Evolutionary conservation across 1,284 basidiomycete species (phyloP).

Genomic region (Ganoderma sp.): DNA sequence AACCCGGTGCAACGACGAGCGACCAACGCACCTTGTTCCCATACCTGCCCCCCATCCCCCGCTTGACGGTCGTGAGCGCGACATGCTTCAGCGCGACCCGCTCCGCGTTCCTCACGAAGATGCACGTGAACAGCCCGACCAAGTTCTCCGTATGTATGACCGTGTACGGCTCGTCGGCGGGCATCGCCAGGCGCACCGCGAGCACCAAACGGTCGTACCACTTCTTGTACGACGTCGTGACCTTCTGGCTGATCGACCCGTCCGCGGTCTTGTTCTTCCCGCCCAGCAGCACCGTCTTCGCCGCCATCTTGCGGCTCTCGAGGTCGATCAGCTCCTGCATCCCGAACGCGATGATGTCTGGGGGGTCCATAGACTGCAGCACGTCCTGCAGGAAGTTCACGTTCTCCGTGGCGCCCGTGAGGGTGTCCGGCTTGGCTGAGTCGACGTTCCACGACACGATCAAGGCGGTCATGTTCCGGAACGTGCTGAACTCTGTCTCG

Average conservation of each 20-base stretch:
- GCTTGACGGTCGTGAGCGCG: slow-evolving; percentile 82
- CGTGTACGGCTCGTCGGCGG: slow-evolving; percentile 71
- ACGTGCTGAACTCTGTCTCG: slow-evolving; percentile 81
- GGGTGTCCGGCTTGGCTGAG: slow-evolving; percentile 79
- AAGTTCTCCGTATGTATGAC: slow-evolving; percentile 88
- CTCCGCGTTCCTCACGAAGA: slow-evolving; percentile 81
- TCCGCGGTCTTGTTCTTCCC: slow-evolving; percentile 70
- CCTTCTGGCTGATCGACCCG: slow-evolving; percentile 76
- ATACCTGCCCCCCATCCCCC: slow-evolving; percentile 91
- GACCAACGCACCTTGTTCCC: slow-evolving; percentile 86
- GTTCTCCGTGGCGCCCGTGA: slow-evolving; percentile 69
- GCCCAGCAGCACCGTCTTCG: slow-evolving; percentile 85
- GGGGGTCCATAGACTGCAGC: slow-evolving; percentile 70
- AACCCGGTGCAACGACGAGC: too few relatives aligned
- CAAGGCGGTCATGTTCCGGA: slow-evolving; percentile 80
- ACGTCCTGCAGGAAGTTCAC: slow-evolving; percentile 75
- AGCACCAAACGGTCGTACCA: slow-evolving; percentile 86
- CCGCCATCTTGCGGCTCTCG: slow-evolving; percentile 89
- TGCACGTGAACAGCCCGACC: slow-evolving; percentile 88
- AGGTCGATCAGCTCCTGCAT: slow-evolving; percentile 97
- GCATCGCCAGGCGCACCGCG: slow-evolving; percentile 75
- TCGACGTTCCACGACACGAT: slow-evolving; percentile 95
- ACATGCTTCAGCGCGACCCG: slow-evolving; percentile 68
- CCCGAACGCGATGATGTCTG: slow-evolving; percentile 92
- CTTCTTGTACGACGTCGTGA: slow-evolving; percentile 83